Evolutionary conservation across 768 basidiomycete genomes (phyloP).

Genomic region (Cubamyces lactineus): DNA sequence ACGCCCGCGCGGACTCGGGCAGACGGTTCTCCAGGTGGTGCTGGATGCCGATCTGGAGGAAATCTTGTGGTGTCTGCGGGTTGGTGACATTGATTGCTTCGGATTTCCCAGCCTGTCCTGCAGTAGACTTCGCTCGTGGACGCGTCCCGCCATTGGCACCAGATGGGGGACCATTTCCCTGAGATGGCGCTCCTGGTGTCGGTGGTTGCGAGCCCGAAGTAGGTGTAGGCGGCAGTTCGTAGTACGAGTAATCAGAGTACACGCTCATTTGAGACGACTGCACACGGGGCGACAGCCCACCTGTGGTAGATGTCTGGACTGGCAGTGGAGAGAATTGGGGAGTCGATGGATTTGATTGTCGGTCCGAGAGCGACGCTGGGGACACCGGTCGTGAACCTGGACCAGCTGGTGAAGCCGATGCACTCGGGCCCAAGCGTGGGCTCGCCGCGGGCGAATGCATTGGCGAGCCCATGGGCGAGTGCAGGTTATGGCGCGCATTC

Average conservation of each 20-base stretch:
- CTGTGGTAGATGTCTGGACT: background rate
- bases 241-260: slow-evolving; percentile 72
- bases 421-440: slow-evolving; percentile 6
- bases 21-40: slow-evolving; percentile 78
- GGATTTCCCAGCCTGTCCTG: slow-evolving; percentile 7
- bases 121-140: slow-evolving; percentile 2
- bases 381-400: slow-evolving; percentile 11
- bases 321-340: background rate
- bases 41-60: slow-evolving; percentile 74
- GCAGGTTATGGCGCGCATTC: slow-evolving; percentile 49
- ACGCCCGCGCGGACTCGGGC: slow-evolving; percentile 67
- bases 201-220: slow-evolving; percentile 38
- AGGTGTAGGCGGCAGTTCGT: slow-evolving; percentile 52
- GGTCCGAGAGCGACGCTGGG: slow-evolving; percentile 8
- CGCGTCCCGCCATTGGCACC: slow-evolving; percentile 6
- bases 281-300: slow-evolving; percentile 11
- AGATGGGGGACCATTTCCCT: slow-evolving; percentile 13
- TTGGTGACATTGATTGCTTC: slow-evolving; percentile 1
- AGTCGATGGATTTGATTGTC: background rate
- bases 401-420: slow-evolving; percentile 6
- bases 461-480: slow-evolving; percentile 21
- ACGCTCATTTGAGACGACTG: slow-evolving; percentile 39
- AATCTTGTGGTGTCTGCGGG: slow-evolving; percentile 59
- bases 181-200: slow-evolving; percentile 7
- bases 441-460: slow-evolving; percentile 3